Evolutionary conservation across 768 basidiomycete species (phyloP), one percentile per base, ranked within the genome.

Genomic region (Lactarius hatsudake): DNA sequence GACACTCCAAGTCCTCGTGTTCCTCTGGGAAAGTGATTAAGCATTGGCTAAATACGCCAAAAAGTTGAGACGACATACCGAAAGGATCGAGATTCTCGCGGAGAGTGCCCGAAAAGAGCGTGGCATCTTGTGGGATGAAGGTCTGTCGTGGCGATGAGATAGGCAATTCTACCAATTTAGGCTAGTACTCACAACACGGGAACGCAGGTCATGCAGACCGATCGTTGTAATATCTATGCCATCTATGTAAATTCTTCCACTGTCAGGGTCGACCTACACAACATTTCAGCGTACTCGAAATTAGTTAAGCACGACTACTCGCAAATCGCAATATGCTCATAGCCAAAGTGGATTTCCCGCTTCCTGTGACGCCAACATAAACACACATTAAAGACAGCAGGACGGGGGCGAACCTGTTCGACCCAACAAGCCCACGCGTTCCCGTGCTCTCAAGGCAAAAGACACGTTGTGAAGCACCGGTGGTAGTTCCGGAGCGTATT

Each of bases 201-300:
- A 88, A n/a, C 91, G 82, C 68, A 96, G 74, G 74, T 94, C 94
- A 72, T 93, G 86, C 20, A 95, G 77, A 15, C 94, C 93, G 64
- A 97, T 94, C 4, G 79, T 87, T 1, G 88, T 88, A 61, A 94
- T 93, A 73, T 96, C 94, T 65, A 96, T 88, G 5, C 93, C 94
- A 68, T 95, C 94, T 23, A 96, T 87, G 56, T 91, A 36, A 60
- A 97, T 94, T 28, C 82, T 82, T 0, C 95, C 95, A 18, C 78
- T 79, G 3, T 82, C 78, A 1, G 94, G 93, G 73, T 96, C 94
- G 20, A 88, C 85, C 86, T 88, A 64, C 32, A 55, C 40, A 20
- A 62, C 28, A 2, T 45, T 20, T 55, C 13, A 61, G 58, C 20
- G 26, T 23, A 20, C 8, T 15, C 18, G 58, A 45, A 30, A 57